Evolutionary conservation across 345 rosid species (phyloP).

Genomic region (Erucastrum elatum): DNA sequence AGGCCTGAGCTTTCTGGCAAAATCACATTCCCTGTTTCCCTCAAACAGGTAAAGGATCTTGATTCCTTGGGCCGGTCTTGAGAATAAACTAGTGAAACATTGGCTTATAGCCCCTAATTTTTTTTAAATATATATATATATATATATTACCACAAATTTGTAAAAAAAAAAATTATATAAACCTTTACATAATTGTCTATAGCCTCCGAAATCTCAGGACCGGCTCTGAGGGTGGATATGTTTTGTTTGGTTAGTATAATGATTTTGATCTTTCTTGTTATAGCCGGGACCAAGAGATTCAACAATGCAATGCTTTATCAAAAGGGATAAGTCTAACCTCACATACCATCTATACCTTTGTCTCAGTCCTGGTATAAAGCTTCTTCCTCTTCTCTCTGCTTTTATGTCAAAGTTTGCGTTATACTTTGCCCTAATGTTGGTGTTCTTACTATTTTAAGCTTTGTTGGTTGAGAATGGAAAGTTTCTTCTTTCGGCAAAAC

Average conservation of each 20-base stretch:
- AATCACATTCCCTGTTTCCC: conserved; percentile 88
- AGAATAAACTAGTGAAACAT: background rate
- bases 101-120: background rate
- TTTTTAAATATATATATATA: background rate
- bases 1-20: conserved; percentile 82
- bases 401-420: background rate
- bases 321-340: conserved; percentile 82
- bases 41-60: conserved; percentile 64
- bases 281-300: conserved; percentile 94
- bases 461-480: conserved; percentile 90
- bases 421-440: background rate
- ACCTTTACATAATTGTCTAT: background rate
- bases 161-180: background rate
- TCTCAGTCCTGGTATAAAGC: conserved; percentile 75
- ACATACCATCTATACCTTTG: conserved; percentile 93
- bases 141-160: background rate
- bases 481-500: conserved; percentile 89
- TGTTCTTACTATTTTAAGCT: conserved; percentile 43
- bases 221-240: background rate
- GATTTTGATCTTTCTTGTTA: background rate
- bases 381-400: background rate
- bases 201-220: background rate
- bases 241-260: background rate
- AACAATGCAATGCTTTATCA: conserved; percentile 85
- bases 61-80: background rate